Base-by-base conservation (phyloP, 345 rosid species). In the Reutealis trisperma region DNA sequence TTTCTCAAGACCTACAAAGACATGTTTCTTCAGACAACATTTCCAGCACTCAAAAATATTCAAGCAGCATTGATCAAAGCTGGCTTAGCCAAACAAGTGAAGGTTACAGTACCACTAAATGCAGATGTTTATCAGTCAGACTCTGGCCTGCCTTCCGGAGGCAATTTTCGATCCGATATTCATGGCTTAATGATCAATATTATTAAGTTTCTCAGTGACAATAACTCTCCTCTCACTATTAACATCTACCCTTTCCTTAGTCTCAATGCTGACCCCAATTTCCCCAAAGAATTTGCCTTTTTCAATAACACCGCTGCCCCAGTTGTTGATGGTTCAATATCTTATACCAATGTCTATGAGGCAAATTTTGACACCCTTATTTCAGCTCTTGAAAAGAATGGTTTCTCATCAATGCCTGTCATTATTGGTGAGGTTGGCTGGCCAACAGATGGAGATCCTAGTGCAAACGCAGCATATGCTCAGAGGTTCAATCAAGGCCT, bases 191-290 rank as follows among this genome's bases (percentile, higher is more conserved):
- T 95, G 99, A 79, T 95, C 73, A 74, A 85, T 0, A 90, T 95
- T 22, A 86, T 95, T 84, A 89, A 92, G 87, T 90, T 92, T 79
- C 79, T 93, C 79, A 89, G 90, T 30, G 86, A 89, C 34, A 90
- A 81, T 13, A 86, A 90, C 41, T 80, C 88, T 11, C 94, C 98
- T 9, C 90, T 95, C 79, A 95, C 97, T 0, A 94, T 95, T 25
- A 95, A 95, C 82, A 93, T 93, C 75, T 95, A 95, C 70, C 99
- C 99, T 6, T 95, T 92, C 87, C 89, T 95, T 71, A 92, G 99
- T 79, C 98, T 95, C 66, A 91, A 95, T 79, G 74, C 34, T 6
- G 93, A 93, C 19, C 30, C 92, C 75, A 81, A 85, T 83, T 95
- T 95, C 89, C 99, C 99, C 0, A 90, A 88, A 1, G 98, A 93